Percentiles rank a stretch among this genome's conserved stretches.
These are phyloP conservation scores for Chloris gayana DNA, from an alignment of 176 grass and related monocot species.

Conservation along the genomic window DNA sequence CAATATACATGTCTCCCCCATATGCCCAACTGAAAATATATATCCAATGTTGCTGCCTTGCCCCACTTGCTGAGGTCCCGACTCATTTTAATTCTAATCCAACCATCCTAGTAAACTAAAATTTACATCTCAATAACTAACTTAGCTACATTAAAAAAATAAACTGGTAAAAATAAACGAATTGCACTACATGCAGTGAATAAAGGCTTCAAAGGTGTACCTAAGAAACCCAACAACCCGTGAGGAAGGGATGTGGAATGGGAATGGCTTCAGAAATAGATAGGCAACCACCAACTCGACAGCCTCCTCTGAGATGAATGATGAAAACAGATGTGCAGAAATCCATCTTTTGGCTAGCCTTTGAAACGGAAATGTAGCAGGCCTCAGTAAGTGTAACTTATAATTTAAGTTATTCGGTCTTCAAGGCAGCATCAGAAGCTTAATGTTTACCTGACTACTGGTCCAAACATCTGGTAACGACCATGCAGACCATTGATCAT, in stretches of 20 bases:
- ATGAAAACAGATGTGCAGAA: constrained; percentile 93
- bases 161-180: constrained; percentile 19
- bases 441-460: constrained; percentile 77
- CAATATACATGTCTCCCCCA: neutral
- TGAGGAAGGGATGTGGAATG: constrained; percentile 76
- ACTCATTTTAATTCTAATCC: neutral
- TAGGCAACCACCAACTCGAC: constrained; percentile 90
- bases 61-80: neutral
- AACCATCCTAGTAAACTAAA: neutral
- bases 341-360: constrained; percentile 97
- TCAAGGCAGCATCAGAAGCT: constrained; percentile 15
- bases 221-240: constrained; percentile 86
- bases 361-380: constrained; percentile 43
- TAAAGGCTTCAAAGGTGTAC: constrained; percentile 46
- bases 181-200: neutral
- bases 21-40: neutral
- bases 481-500: constrained; percentile 99
- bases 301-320: constrained; percentile 81
- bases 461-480: constrained; percentile 74
- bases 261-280: constrained; percentile 89
- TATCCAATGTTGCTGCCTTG: neutral
- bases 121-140: neutral
- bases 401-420: constrained; percentile 27
- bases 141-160: constrained; percentile 7
- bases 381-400: constrained; percentile 8